Conservation (phyloP, 2,329 filamentous ascomycete species). For the Myriangium duriaei region DNA sequence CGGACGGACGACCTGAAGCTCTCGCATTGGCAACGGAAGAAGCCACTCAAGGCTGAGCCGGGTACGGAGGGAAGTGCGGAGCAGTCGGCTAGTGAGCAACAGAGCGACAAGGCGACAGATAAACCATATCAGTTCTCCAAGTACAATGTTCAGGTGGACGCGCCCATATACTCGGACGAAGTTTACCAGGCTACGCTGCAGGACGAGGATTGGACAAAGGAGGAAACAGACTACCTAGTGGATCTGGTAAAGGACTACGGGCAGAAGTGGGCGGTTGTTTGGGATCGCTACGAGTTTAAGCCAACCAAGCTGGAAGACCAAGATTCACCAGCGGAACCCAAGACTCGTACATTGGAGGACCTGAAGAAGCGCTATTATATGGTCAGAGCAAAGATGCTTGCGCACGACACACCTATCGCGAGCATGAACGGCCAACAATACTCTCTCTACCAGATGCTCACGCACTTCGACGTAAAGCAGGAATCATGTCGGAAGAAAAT, state of each 20-base stretch:
- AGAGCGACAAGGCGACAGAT: conserved; percentile 24
- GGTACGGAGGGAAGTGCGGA: conserved; percentile 19
- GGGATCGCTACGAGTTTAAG: conserved; percentile 78
- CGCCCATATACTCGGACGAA: conserved; percentile 74
- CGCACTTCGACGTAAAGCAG: conserved; percentile 68
- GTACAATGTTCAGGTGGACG: conserved; percentile 69
- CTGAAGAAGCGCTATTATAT: conserved; percentile 86
- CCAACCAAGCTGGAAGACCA: conserved; percentile 18
- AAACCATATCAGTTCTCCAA: conserved; percentile 58
- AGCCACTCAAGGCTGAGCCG: conserved; percentile 18
- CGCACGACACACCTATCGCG: conserved; percentile 63
- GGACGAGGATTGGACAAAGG: conserved; percentile 70
- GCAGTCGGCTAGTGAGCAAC: conserved; percentile 22
- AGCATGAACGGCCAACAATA: conserved; percentile 85
- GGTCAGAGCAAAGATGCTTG: conserved; percentile 71
- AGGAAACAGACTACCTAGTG: conserved; percentile 89
- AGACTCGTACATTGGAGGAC: conserved; percentile 66
- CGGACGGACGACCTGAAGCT: conserved; percentile 59
- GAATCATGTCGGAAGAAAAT: conserved; percentile 76
- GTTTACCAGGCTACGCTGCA: conserved; percentile 69
- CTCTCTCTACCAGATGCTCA: conserved; percentile 69
- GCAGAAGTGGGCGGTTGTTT: conserved; percentile 80
- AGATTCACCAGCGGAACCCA: conserved; percentile 18
- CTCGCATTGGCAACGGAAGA: conserved; percentile 67
- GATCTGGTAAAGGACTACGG: conserved; percentile 64